These are phyloP conservation scores for Spergularia bocconei DNA, from an alignment of 148 eudicot species.

Conservation along the genomic window DNA sequence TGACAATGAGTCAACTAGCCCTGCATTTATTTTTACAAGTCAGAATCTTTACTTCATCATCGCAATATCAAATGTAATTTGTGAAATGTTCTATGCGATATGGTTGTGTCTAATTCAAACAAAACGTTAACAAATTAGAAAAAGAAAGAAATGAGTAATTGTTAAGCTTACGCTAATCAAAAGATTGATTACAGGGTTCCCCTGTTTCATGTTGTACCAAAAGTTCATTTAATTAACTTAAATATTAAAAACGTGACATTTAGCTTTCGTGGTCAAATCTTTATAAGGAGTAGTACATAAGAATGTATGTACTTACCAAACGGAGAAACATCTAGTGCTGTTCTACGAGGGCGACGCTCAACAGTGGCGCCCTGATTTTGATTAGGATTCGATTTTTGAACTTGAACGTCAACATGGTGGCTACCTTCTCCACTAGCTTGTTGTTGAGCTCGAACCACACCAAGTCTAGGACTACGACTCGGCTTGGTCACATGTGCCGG, in stretches of 20 bases:
- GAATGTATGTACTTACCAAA: conserved; percentile 41
- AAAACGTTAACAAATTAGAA: no score
- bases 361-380: conserved; percentile 34
- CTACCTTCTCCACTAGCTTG: conserved; percentile 32
- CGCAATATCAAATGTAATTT: no score
- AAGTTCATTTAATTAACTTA: no score
- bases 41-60: no score
- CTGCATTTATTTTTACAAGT: conserved; percentile 24
- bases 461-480: conserved; percentile 2
- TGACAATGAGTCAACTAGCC: conserved; percentile 59
- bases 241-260: no score
- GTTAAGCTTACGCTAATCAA: no score
- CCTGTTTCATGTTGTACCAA: background rate
- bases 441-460: conserved; percentile 42
- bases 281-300: no score
- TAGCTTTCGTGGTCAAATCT: no score
- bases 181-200: background rate
- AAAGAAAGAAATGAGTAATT: no score
- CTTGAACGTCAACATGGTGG: conserved; percentile 27
- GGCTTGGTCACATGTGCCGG: conserved; percentile 8
- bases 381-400: background rate
- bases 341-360: conserved; percentile 43
- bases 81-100: no score
- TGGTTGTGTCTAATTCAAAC: no score
- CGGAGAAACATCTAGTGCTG: conserved; percentile 48